Evolutionary conservation across 495 filamentous ascomycete genomes (phyloP).

Genomic region (Geoglossum glabrum): DNA sequence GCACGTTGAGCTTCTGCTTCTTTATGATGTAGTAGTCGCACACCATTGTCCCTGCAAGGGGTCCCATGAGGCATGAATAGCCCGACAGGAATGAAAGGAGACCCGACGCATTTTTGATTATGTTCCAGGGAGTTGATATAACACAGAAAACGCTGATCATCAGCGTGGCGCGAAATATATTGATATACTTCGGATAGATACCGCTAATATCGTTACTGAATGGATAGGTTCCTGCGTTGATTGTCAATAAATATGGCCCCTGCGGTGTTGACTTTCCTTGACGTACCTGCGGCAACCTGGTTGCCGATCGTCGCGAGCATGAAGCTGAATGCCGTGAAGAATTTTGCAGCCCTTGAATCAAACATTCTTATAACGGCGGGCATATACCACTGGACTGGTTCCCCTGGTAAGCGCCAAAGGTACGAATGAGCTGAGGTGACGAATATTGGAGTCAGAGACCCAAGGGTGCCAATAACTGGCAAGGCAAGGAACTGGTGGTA

Average conservation of each 20-base stretch:
- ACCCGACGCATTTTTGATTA: constrained; percentile 32
- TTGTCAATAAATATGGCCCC: neutral
- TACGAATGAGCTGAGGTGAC: constrained; percentile 18
- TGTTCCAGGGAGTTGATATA: constrained; percentile 41
- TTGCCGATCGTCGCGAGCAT: constrained; percentile 34
- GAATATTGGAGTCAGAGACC: constrained; percentile 21
- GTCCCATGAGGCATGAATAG: constrained; percentile 44
- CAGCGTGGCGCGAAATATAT: constrained; percentile 29
- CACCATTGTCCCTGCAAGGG: constrained; percentile 45
- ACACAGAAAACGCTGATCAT: constrained; percentile 15
- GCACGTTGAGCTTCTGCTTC: constrained; percentile 35
- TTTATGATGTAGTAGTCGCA: constrained; percentile 52
- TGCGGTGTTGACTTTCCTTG: neutral
- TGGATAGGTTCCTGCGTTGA: constrained; percentile 26
- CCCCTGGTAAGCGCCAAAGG: constrained; percentile 21
- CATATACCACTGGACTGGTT: constrained; percentile 25
- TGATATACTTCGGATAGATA: constrained; percentile 35
- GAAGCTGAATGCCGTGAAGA: constrained; percentile 34
- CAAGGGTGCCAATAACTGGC: constrained; percentile 22
- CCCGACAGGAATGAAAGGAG: constrained; percentile 39
- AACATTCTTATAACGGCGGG: constrained; percentile 21
- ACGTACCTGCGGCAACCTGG: constrained; percentile 29
- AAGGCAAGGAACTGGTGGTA: constrained; percentile 22
- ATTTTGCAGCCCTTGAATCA: constrained; percentile 40
- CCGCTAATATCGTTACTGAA: constrained; percentile 39